Evolutionary conservation across 768 basidiomycete species (phyloP).

Genomic region (Leccinum truebloodii): DNA sequence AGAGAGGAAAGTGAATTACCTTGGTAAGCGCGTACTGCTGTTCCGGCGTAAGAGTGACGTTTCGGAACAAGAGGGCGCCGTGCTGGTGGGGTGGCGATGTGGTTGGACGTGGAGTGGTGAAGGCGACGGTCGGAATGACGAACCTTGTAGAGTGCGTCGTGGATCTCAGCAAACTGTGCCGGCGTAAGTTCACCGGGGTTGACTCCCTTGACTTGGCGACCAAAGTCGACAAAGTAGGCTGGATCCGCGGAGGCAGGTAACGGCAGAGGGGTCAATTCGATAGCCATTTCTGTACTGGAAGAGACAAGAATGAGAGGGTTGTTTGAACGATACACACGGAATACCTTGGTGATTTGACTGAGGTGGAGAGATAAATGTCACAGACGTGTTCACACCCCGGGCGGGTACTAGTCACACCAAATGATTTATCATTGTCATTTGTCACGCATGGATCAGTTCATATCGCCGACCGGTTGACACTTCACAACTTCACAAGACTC

Average conservation of each 20-base stretch:
- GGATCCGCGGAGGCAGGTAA: slow-evolving; percentile 73
- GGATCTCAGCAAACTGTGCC: slow-evolving; percentile 65
- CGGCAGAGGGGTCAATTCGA: slow-evolving; percentile 65
- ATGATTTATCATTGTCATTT: too few relatives aligned
- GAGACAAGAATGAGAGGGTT: background rate
- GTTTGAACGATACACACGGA: background rate
- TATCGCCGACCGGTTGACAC: background rate
- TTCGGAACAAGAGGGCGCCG: slow-evolving; percentile 71
- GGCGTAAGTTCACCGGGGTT: slow-evolving; percentile 62
- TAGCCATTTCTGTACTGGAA: slow-evolving; percentile 49
- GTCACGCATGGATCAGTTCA: background rate
- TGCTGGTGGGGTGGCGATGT: slow-evolving; percentile 45
- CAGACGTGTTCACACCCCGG: background rate
- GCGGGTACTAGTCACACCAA: too few relatives aligned
- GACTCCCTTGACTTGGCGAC: slow-evolving; percentile 73
- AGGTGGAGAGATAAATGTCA: slow-evolving; percentile 9
- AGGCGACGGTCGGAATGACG: background rate
- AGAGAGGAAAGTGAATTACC: slow-evolving; percentile 39
- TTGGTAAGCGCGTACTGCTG: slow-evolving; percentile 86
- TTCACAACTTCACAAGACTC: background rate
- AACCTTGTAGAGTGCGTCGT: slow-evolving; percentile 78
- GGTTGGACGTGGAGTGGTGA: slow-evolving; percentile 1
- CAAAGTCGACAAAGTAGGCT: slow-evolving; percentile 68
- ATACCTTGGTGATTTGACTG: background rate
- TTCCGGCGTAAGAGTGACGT: slow-evolving; percentile 69